Base-by-base conservation (phyloP, 2,329 filamentous ascomycete genomes). In the Orbilia quercus region DNA sequence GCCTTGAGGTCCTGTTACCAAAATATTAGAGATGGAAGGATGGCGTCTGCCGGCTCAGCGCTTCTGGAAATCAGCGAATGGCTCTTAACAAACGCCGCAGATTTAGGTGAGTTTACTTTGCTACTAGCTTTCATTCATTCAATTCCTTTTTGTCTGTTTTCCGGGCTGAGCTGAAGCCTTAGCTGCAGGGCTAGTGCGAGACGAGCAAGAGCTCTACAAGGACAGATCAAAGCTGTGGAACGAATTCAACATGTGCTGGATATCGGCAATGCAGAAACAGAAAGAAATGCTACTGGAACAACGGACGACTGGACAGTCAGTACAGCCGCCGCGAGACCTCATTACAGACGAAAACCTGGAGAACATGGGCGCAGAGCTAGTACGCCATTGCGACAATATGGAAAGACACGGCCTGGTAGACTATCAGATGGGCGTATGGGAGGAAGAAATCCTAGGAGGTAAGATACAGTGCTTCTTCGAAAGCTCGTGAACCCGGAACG, bases 391-490 rank as follows among this genome's bases (percentile, higher is more conserved):
- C 79, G 92, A 98, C 79, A 87, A 87, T 55, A 86, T 98, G 75
- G 94, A 98, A 81, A 89, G 90, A 76, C 89, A 96, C 79, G 95
- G 95, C n/a, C 83, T 99, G 51, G 92, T 99, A 9, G 95, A 99
- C 82, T 99, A 98, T 80, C 90, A 98, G 79, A 96, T 96, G 82
- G 95, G 95, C 7, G 91, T 98, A 23, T 96, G 92, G 87, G 95
- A 98, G 81, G 93, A 98, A 79, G 88, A 91, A 79, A 97, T 98
- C 77, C 87, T 95, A 77, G 86, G 87, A 69, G 85, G 93, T 96
- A 84, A 82, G 91, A 85, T 51, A 28, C 9, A 18, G 20, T 16
- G 31, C 12, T 38, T 48, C 25, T 11, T 18, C 31, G 34, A 7
- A 55, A 42, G 16, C 25, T 42, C 23, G 51, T 23, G 31, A 40